Evolutionary conservation across 2,329 filamentous ascomycete genomes (phyloP).

Genomic region (Fusarium agapanthi): DNA sequence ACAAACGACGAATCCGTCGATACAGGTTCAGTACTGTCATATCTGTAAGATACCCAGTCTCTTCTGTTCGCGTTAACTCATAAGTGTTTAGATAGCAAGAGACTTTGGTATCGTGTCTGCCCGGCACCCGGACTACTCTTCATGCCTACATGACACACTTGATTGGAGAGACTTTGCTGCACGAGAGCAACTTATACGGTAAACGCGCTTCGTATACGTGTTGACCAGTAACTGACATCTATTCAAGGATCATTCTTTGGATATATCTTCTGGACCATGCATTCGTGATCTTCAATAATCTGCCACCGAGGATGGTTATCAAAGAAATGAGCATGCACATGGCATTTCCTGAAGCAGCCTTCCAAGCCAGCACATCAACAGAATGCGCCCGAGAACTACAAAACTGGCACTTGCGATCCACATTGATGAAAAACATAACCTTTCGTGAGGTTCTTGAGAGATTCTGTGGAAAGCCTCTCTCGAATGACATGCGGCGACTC

Average conservation of each 20-base stretch:
- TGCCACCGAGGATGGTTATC: not conserved
- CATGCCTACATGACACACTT: rapidly evolving
- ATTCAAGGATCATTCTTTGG: not conserved
- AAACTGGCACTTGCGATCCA: not conserved
- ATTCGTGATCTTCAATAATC: not conserved
- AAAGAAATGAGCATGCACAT: slow-evolving; percentile 5
- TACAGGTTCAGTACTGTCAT: not conserved
- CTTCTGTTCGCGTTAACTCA: rapidly evolving
- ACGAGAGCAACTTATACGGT: not conserved
- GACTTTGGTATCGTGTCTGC: not conserved
- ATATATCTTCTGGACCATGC: not conserved
- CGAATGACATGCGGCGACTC: not conserved
- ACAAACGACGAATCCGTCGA: not conserved
- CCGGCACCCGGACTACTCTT: not conserved
- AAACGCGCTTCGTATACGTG: rapidly evolving
- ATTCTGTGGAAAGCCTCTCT: not conserved
- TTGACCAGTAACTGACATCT: not conserved
- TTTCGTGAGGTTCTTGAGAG: not conserved
- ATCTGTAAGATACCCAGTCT: not conserved
- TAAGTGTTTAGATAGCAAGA: not conserved
- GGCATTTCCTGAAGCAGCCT: not conserved
- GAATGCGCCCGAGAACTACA: not conserved
- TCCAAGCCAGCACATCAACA: not conserved
- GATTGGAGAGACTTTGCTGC: not conserved
- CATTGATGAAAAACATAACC: rapidly evolving